Percentiles rank a stretch among this genome's conserved stretches.
These are phyloP conservation scores for Scedosporium minutisporum DNA, from an alignment of 2,329 filamentous ascomycete genomes.

Conservation along the genomic window DNA sequence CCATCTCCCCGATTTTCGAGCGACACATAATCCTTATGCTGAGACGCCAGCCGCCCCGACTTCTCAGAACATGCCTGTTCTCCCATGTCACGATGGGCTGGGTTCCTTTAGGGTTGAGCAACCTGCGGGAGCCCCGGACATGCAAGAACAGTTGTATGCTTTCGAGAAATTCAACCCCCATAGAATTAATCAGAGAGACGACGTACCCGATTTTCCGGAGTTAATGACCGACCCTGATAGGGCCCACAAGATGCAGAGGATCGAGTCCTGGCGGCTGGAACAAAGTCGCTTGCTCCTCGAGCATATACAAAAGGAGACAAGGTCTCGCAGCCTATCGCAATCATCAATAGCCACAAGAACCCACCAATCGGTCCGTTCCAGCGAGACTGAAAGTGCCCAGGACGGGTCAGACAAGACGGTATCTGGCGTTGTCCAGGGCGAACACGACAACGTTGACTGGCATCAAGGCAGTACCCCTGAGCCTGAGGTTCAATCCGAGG, in stretches of 20 bases:
- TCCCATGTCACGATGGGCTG: conserved; percentile 88
- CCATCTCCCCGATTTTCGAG: conserved; percentile 78
- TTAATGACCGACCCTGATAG: conserved; percentile 43
- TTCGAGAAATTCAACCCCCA: conserved; percentile 79
- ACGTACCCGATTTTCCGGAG: conserved; percentile 42
- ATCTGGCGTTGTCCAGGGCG: background rate
- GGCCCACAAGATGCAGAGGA: conserved; percentile 61
- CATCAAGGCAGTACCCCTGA: conserved; percentile 41
- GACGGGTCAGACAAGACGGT: conserved; percentile 21
- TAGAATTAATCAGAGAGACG: conserved; percentile 44
- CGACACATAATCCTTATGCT: conserved; percentile 37
- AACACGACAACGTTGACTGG: conserved; percentile 31
- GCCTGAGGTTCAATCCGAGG: conserved; percentile 45
- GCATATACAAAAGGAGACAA: conserved; percentile 80
- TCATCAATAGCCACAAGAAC: conserved; percentile 27
- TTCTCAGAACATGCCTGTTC: conserved; percentile 54
- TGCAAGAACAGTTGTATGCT: conserved; percentile 80
- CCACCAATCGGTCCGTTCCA: background rate
- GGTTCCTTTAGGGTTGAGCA: conserved; percentile 69
- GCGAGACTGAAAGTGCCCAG: background rate
- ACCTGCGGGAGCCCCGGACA: conserved; percentile 39
- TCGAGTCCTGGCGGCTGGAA: conserved; percentile 86
- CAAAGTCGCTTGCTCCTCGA: conserved; percentile 79
- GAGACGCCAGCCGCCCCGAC: conserved; percentile 25
- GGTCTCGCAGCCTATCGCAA: conserved; percentile 54